Evolutionary conservation across 2,329 filamentous ascomycete species (phyloP).

Genomic region (Fusarium agapanthi): DNA sequence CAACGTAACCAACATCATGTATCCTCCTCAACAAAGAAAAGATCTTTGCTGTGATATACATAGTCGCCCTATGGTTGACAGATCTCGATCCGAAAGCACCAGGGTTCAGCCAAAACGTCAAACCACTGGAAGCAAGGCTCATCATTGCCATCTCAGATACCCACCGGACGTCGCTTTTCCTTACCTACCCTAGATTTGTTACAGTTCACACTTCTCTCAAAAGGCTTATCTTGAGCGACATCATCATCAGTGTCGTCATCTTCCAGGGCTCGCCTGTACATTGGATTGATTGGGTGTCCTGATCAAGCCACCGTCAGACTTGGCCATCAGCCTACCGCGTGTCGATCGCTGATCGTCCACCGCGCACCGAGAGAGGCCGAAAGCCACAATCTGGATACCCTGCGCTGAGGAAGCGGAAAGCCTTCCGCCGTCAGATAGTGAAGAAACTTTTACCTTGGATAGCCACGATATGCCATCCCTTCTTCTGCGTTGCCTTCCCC

Average conservation of each 20-base stretch:
- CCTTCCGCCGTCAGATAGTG: conserved; percentile 24
- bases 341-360: conserved; percentile 28
- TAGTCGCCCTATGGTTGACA: neutral
- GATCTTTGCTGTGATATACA: conserved; percentile 4
- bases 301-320: conserved; percentile 23
- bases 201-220: neutral
- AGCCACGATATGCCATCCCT: neutral
- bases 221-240: conserved; percentile 6
- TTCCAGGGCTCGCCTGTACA: conserved; percentile 6
- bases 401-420: conserved; percentile 15
- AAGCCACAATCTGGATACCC: neutral
- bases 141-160: conserved; percentile 10
- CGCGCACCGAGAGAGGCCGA: conserved; percentile 22
- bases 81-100: neutral
- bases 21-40: neutral
- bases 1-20: neutral
- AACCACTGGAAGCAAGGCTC: neutral
- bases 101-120: conserved; percentile 4
- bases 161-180: neutral
- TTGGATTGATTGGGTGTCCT: conserved; percentile 12
- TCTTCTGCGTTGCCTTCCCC: conserved; percentile 19
- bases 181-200: conserved; percentile 1
- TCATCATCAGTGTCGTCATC: conserved; percentile 27
- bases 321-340: conserved; percentile 17
- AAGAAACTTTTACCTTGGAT: neutral